phyloP scores from a whole-genome alignment of 2,329 filamentous ascomycete species.

The Diaporthe sp. region DNA sequence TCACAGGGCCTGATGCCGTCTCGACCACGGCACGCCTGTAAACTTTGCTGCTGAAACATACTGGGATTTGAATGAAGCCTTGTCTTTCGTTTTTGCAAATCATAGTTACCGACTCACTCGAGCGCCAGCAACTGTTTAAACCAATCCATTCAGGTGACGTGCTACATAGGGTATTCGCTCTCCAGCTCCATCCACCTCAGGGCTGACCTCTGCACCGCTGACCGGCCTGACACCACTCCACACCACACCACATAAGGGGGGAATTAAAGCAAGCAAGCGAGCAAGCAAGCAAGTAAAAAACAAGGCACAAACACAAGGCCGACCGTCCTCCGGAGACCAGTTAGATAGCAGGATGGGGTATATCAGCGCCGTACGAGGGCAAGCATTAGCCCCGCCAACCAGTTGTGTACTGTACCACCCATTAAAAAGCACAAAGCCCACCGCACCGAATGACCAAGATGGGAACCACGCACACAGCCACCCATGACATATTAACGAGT shows the following conservation, averaged over 20 bases:
- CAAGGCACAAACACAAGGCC: slow-evolving; percentile 12
- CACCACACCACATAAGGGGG: not conserved
- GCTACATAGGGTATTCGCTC: slow-evolving; percentile 20
- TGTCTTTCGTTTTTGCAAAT: not conserved
- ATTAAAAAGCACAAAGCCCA: not conserved
- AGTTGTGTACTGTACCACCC: slow-evolving; percentile 2
- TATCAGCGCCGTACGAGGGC: slow-evolving; percentile 18
- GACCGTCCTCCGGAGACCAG: slow-evolving; percentile 12
- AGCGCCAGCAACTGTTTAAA: rapidly evolving
- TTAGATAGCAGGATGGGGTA: slow-evolving; percentile 25
- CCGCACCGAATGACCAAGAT: not conserved
- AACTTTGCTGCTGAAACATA: too few species aligned
- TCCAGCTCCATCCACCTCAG: slow-evolving; percentile 4
- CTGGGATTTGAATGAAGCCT: not conserved
- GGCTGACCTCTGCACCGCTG: not conserved
- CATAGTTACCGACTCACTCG: not conserved
- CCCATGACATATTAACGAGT: not conserved
- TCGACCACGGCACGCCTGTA: not conserved
- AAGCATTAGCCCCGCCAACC: not conserved
- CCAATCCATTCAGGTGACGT: not conserved
- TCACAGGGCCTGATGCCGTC: not conserved
- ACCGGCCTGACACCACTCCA: not conserved
- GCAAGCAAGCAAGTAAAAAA: slow-evolving; percentile 9
- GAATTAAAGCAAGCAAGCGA: slow-evolving; percentile 17
- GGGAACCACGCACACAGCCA: not conserved